Base-by-base conservation (phyloP, 2,329 filamentous ascomycete species). In the Diplodia corticola region DNA sequence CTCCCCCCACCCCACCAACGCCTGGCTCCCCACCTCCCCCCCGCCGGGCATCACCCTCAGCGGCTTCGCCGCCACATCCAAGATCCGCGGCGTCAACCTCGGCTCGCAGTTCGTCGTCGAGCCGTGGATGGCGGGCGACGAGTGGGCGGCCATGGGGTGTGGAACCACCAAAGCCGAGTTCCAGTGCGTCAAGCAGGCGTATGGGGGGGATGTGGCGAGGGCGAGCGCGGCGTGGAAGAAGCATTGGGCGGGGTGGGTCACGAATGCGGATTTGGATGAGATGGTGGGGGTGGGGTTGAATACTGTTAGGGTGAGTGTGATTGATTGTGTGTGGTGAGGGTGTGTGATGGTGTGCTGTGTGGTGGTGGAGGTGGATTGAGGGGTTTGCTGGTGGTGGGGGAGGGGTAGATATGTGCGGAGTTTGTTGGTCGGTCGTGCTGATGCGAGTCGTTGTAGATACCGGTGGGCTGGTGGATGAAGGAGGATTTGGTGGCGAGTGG, bases 81-180 rank as follows among this genome's bases (percentile, higher is more conserved):
- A 84, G 71, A 82, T 86, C 61, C 82, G 84, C 10, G 85, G 84
- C 35, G 84, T 86, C 65, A 86, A 86, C 70, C 74, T 86, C 9
- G 83, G 84, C 5, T 80, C 81, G 0, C 77, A 81, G 26, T 85
- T 86, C 70, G 72, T 86, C 63, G 75, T 82, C 37, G 84, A 87
- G 74, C 83, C 83, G 7, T 86, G 84, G 84, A 83, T 86, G 71
- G 80, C 80, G 53, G 69, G 70, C 17, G 71, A 74, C 30, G 78
- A 78, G 60, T 87, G 84, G 83, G 5, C 28, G 20, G 72, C 68
- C 20, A 84, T 85, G 71, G 83, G 83, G 37, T 86, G 84, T 68
- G 73, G 73, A 9, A 76, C 70, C 1, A 70, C 76, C n/a, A 73
- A 78, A 17, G 82, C 81, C 50, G 84, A 86, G 73, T 86, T 84